Evolutionary conservation across 306 rosid species (phyloP).

Genomic region (Quercus rubra): DNA sequence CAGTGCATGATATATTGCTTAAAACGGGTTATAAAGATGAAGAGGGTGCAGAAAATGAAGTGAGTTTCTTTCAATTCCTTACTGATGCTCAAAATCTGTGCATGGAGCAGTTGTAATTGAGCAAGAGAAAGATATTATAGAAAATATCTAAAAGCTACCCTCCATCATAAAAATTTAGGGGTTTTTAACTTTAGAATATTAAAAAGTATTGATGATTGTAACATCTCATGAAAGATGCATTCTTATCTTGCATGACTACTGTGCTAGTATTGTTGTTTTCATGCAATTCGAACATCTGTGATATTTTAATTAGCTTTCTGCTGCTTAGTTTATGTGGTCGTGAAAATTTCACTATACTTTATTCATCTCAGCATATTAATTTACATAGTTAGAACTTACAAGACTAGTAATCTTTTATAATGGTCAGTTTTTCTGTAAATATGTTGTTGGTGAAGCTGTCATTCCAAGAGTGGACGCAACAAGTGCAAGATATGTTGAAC

Average conservation of each 20-base stretch:
- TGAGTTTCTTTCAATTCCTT: slow-evolving; percentile 8
- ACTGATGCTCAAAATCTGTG: neutral
- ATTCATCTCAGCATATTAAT: neutral
- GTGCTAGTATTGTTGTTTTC: neutral
- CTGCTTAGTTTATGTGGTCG: neutral
- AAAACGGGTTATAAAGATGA: slow-evolving; percentile 91
- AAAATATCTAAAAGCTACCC: neutral
- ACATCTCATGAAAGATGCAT: neutral
- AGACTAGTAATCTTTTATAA: neutral
- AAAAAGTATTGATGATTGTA: neutral
- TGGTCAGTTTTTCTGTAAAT: neutral
- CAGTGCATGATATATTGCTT: slow-evolving; percentile 80
- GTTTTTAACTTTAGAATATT: neutral
- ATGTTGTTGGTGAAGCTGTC: slow-evolving; percentile 58
- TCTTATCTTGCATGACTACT: neutral
- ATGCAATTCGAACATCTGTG: neutral
- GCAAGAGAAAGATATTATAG: neutral
- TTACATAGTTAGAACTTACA: neutral
- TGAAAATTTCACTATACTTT: neutral
- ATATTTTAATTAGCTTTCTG: neutral
- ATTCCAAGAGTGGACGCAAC: slow-evolving; percentile 98
- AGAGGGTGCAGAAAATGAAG: slow-evolving; percentile 98
- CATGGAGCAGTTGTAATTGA: neutral
- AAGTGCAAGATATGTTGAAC: slow-evolving; percentile 93
- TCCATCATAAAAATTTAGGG: neutral